Conservation (phyloP, 2,329 filamentous ascomycete species). For the Hortaea werneckii region DNA sequence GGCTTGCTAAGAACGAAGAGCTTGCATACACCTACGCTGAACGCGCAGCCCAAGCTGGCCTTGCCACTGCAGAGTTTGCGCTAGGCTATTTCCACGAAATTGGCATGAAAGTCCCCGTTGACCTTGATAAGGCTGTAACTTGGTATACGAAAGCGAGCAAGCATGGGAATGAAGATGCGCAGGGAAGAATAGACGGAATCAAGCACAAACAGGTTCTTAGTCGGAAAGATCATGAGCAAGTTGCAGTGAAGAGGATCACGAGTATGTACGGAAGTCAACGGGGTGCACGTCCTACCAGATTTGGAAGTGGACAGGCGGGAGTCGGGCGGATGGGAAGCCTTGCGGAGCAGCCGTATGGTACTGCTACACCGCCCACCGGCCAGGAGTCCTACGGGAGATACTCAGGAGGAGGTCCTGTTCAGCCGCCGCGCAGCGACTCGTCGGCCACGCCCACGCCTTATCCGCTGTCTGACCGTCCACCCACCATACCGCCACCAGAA, state of each 20-base stretch:
- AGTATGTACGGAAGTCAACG: slow-evolving; percentile 43
- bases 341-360: slow-evolving; percentile 2
- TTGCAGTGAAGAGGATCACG: slow-evolving; percentile 77
- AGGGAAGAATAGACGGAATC: slow-evolving; percentile 71
- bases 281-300: slow-evolving; percentile 36
- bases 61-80: slow-evolving; percentile 89
- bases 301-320: slow-evolving; percentile 26
- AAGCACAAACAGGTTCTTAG: slow-evolving; percentile 67
- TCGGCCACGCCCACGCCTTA: slow-evolving; percentile 17
- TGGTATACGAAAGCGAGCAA: slow-evolving; percentile 90
- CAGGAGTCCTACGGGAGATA: not conserved
- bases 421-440: slow-evolving; percentile 10
- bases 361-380: not conserved
- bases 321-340: slow-evolving; percentile 9
- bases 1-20: slow-evolving; percentile 93
- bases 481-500: slow-evolving; percentile 21
- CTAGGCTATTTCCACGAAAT: slow-evolving; percentile 97
- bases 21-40: slow-evolving; percentile 85
- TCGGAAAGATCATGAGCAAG: slow-evolving; percentile 84
- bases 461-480: slow-evolving; percentile 25
- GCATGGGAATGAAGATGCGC: slow-evolving; percentile 85
- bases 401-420: not conserved
- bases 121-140: slow-evolving; percentile 66
- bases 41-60: slow-evolving; percentile 68
- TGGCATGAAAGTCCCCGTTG: slow-evolving; percentile 79